These are phyloP conservation scores for Solanum hybrid DNA, from an alignment of 305 asterid species.

Conservation along the genomic window DNA sequence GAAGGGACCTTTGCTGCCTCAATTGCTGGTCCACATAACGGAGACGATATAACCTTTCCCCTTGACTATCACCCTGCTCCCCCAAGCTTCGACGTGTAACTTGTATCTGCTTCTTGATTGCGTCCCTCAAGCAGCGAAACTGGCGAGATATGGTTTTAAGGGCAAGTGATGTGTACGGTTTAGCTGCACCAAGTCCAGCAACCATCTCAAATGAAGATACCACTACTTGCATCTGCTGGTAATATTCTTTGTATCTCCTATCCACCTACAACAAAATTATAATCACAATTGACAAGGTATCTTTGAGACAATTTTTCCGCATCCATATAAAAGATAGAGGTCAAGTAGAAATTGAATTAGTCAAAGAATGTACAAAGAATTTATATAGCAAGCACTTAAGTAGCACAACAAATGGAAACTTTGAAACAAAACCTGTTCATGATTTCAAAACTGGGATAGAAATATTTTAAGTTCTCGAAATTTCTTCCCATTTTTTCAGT, in stretches of 20 bases:
- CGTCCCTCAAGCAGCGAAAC: conserved; percentile 53
- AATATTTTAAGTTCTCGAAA: not conserved
- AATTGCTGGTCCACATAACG: conserved; percentile 61
- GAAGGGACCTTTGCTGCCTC: conserved; percentile 58
- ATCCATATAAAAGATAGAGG: not conserved
- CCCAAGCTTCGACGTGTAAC: conserved; percentile 42
- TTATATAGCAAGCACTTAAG: not conserved
- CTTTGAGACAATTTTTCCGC: not conserved
- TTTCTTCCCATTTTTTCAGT: not conserved
- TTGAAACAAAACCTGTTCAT: not conserved
- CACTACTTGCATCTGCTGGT: conserved; percentile 56
- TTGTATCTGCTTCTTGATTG: conserved; percentile 59
- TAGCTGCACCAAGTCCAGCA: conserved; percentile 63
- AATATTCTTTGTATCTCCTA: conserved; percentile 51
- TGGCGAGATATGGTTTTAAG: conserved; percentile 66
- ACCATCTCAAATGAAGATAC: conserved; percentile 55
- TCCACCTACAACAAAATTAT: conserved; percentile 43
- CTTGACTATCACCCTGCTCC: conserved; percentile 39
- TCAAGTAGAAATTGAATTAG: not conserved
- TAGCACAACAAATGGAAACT: not conserved
- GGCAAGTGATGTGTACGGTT: conserved; percentile 61
- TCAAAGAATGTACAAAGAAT: not conserved
- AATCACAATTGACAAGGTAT: not conserved
- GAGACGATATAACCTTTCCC: conserved; percentile 45
- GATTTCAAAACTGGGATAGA: not conserved